Conservation (phyloP, 1,139 yeast species). For the Blastobotrys raffinosifermentans region DNA sequence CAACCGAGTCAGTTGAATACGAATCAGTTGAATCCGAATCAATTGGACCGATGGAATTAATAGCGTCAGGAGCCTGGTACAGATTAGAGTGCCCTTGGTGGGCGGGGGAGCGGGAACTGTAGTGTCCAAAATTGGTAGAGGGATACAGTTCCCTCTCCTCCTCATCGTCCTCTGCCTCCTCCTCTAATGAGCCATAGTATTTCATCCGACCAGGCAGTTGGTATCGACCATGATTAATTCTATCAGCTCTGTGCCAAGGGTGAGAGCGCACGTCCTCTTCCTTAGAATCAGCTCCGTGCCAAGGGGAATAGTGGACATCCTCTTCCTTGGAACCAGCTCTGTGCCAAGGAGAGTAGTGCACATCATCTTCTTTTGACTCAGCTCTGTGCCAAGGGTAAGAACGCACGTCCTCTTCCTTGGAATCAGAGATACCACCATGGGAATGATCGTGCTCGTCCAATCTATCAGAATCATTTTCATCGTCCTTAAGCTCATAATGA, state of each 20-base stretch:
- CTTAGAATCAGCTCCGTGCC: constrained; percentile 1
- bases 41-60: neutral
- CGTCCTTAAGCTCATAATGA: too few species aligned
- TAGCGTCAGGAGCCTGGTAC: neutral
- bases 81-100: too few species aligned
- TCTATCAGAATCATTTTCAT: constrained; percentile 7
- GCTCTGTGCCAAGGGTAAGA: constrained; percentile 1
- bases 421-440: neutral
- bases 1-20: too few species aligned
- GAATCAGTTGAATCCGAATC: too few species aligned
- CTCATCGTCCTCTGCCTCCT: too few species aligned
- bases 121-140: too few species aligned
- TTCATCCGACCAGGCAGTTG: too few species aligned
- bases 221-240: too few species aligned
- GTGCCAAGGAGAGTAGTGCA: neutral
- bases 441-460: neutral
- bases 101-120: too few species aligned
- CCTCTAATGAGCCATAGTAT: too few species aligned
- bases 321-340: constrained; percentile 1
- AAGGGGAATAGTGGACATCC: too few species aligned
- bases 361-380: neutral
- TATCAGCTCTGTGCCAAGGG: neutral
- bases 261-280: neutral
- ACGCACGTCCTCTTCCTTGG: constrained; percentile 1
- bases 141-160: too few species aligned